Evolutionary conservation across 2,329 filamentous ascomycete genomes (phyloP), one percentile per base, ranked within the genome.

Genomic region (Mariannaea sp.): DNA sequence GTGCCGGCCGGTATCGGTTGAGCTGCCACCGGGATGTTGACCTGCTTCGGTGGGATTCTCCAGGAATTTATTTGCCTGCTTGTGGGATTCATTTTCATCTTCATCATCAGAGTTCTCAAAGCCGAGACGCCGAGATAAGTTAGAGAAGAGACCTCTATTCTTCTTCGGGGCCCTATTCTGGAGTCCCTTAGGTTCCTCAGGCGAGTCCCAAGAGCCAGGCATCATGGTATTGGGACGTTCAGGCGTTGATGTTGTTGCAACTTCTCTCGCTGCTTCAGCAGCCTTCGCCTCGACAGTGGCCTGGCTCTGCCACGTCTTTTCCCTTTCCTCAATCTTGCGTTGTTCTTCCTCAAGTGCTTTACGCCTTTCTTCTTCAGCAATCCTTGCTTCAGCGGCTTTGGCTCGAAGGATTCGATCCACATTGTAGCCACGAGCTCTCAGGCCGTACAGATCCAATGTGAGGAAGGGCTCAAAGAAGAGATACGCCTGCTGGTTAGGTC

Each of bases 391-490:
- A 2, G 90, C 89, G 16, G 89, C 91, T 74, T 95, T 95, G 48
- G 88, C 88, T 30, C 90, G 85, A 17, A 99, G 79, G 57, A 99
- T 97, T 43, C 94, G 88, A 67, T 97, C 91, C 32, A 99, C 94
- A 62, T 99, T 97, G 77, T 97, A 97, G 2, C 94, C 94, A 59
- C 94, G 90, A 55, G 86, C 85, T 64, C 90, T 87, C 33, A 99
- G 76, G 45, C 92, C 87, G 40, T 89, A 82, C 19, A 99, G 79
- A 62, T 93, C 90, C 7, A 94, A 86, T 53, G 89, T 93, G 30
- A 99, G 76, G 58, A 99, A 88, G 47, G 91, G 92, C 72, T 97
- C 94, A 50, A 99, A 85, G 48, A 94, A 93, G 50, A 97, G 82
- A 49, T 90, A 91, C 2, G 93, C 92, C 67, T 95, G 89, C 65